phyloP scores from a whole-genome alignment of 768 basidiomycete genomes.

The Gloeopeniophorella convolvens region DNA sequence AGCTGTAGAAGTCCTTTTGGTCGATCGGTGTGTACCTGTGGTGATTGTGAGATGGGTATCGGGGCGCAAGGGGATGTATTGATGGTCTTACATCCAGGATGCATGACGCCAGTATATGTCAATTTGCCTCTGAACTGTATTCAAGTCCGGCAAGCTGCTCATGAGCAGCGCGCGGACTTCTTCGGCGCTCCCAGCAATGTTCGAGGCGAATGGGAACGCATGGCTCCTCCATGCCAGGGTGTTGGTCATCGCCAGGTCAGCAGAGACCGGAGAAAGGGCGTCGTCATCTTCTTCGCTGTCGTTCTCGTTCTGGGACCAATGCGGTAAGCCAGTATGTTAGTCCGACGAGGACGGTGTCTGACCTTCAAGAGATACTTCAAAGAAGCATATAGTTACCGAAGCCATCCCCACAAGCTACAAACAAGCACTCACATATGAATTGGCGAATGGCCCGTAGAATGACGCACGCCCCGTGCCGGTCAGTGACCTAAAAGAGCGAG shows the following conservation, averaged over 20 bases:
- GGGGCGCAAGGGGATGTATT: background rate
- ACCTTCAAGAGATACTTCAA: conserved; percentile 61
- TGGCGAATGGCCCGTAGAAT: conserved; percentile 61
- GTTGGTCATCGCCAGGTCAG: conserved; percentile 38
- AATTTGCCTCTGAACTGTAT: conserved; percentile 32
- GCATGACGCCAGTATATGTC: conserved; percentile 59
- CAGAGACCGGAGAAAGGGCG: conserved; percentile 30
- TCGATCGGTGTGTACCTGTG: conserved; percentile 64
- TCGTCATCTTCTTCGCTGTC: conserved; percentile 49
- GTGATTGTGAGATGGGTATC: background rate
- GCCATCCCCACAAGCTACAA: background rate
- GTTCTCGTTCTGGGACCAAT: conserved; percentile 44
- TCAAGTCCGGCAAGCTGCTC: conserved; percentile 38
- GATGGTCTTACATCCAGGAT: conserved; percentile 58
- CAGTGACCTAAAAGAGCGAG: conserved; percentile 41
- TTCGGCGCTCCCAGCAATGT: conserved; percentile 37
- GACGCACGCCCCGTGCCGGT: conserved; percentile 55
- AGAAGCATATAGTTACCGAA: conserved; percentile 7
- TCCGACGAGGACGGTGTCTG: conserved; percentile 21
- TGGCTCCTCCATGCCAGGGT: conserved; percentile 55
- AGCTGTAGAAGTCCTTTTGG: conserved; percentile 48
- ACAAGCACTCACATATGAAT: conserved; percentile 51
- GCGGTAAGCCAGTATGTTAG: conserved; percentile 9
- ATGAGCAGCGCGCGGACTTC: conserved; percentile 40
- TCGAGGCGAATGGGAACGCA: conserved; percentile 49